Conservation (phyloP, 2,329 filamentous ascomycete species). For the Aspergillus cejpii region DNA sequence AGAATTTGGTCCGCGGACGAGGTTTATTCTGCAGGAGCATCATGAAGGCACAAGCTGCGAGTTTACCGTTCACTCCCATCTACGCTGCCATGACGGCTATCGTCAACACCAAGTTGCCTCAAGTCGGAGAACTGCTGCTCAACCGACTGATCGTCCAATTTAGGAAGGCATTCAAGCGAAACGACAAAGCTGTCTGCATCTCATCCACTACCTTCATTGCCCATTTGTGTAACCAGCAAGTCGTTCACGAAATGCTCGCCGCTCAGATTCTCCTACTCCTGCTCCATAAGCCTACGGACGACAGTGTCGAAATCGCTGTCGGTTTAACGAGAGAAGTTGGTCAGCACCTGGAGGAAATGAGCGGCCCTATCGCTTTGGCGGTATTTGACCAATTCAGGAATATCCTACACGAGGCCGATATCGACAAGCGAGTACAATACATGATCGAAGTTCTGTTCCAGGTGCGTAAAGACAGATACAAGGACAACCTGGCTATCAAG, state of each 20-base stretch:
- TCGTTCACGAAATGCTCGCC: constrained; percentile 86
- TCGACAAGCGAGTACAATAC: constrained; percentile 97
- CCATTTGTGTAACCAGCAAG: constrained; percentile 92
- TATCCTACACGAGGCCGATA: constrained; percentile 92
- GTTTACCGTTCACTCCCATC: constrained; percentile 91
- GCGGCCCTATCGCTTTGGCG: constrained; percentile 72
- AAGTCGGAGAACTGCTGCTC: constrained; percentile 84
- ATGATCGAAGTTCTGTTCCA: constrained; percentile 98
- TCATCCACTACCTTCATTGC: constrained; percentile 92
- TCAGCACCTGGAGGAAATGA: constrained; percentile 93
- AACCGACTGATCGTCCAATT: constrained; percentile 85
- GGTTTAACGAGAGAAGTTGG: constrained; percentile 88
- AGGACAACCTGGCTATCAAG: constrained; percentile 82
- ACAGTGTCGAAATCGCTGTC: constrained; percentile 95
- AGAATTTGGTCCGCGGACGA: constrained; percentile 86
- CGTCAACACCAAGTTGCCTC: constrained; percentile 93
- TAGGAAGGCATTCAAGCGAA: constrained; percentile 88
- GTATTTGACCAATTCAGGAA: constrained; percentile 95
- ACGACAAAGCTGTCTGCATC: constrained; percentile 93
- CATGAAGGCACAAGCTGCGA: constrained; percentile 96
- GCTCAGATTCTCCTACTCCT: constrained; percentile 89
- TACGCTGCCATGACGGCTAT: constrained; percentile 94
- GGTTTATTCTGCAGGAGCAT: constrained; percentile 92
- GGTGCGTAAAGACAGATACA: constrained; percentile 91
- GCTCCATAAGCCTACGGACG: constrained; percentile 90